Evolutionary conservation across 768 basidiomycete genomes (phyloP).

Genomic region (Amanita subjunquillea): DNA sequence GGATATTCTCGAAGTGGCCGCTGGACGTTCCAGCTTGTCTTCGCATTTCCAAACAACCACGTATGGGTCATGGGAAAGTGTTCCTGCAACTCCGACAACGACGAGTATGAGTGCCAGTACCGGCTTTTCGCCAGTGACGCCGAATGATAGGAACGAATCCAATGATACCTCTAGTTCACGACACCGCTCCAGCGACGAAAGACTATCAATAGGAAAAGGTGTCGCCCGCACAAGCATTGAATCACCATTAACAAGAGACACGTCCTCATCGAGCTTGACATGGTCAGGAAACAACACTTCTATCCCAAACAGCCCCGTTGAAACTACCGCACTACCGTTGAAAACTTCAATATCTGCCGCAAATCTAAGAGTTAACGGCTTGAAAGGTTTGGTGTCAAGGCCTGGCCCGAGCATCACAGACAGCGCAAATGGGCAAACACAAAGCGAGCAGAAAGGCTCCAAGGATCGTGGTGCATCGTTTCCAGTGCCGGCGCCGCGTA

Average conservation of each 20-base stretch:
- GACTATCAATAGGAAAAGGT: not conserved
- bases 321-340: not conserved
- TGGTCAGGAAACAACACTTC: not conserved
- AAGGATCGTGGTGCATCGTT: not conserved
- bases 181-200: not conserved
- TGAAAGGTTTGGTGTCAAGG: slow-evolving; percentile 1
- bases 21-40: not conserved
- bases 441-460: not conserved
- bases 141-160: not conserved
- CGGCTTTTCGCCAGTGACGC: slow-evolving; percentile 1
- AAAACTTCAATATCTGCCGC: not conserved
- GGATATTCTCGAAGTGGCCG: not conserved
- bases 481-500: not conserved
- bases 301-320: not conserved
- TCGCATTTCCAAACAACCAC: not conserved
- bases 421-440: not conserved
- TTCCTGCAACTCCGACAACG: slow-evolving; percentile 1
- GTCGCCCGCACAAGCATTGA: not conserved
- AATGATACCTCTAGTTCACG: not conserved
- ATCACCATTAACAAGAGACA: not conserved
- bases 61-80: slow-evolving; percentile 4
- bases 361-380: not conserved
- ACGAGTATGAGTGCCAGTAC: slow-evolving; percentile 2
- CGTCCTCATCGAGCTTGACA: not conserved
- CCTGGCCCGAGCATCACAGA: not conserved